Evolutionary conservation across 2,329 filamentous ascomycete species (phyloP), one percentile per base, ranked within the genome.

Genomic region (Saccharata proteae): DNA sequence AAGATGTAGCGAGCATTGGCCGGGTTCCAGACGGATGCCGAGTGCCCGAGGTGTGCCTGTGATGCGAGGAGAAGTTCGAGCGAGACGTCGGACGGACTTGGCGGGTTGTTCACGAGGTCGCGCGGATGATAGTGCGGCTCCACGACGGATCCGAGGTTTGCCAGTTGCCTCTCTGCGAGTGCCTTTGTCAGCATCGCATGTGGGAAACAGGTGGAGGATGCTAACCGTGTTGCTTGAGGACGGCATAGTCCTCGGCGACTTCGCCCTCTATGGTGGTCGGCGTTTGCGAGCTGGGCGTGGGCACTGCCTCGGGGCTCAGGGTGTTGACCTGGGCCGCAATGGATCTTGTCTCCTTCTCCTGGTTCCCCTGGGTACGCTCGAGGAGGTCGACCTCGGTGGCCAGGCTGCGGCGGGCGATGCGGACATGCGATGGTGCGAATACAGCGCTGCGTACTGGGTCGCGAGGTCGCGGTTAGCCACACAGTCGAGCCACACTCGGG

Each of bases 1-100:
- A 82, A 86, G 53, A 98, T 96, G 61, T 96, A 96, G 43, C 81
- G 74, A 41, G 85, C 78, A 62, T 96, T 98, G 31, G 75, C 77
- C 8, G 90, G 86, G 59, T 98, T 93, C 90, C 90, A 98, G 29
- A 86, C 69, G 39, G 82, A 82, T 1, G 80, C 88, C 48, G 81
- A 73, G 61, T 98, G 90, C 40, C 90, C 90, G 56, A 96, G 75
- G 38, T 3, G 33, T 35, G 54, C 52, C 40, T 56, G 50, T 5
- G 54, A 54, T 32, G 54, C 54, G 37, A 57, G 53, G 75, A 98
- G 73, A 39, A 93, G 70, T 63, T 94, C 86, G 37, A 98, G 74
- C 28, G 85, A 86, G 38, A 96, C 71, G 48, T 94, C 80, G 52
- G 77, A 67, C 15, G 84, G 78, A 22, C 60, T 60, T 1, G 85